Conservation (phyloP, 441 rosid species). For the Gossypium schwendimanii region DNA sequence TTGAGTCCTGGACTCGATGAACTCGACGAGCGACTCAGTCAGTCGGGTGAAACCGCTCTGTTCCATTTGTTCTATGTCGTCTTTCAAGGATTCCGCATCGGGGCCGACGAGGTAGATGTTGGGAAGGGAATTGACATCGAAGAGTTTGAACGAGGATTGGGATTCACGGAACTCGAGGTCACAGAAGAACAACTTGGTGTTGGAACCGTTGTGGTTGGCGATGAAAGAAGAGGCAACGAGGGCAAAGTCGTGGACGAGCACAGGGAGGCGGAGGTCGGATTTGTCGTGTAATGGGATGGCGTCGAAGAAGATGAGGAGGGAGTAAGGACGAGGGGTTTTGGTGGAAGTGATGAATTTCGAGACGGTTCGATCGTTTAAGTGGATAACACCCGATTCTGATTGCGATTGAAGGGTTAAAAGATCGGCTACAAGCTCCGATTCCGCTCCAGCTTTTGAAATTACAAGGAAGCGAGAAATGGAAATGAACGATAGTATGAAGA, state of each 20-base stretch:
- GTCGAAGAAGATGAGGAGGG: slow-evolving; percentile 79
- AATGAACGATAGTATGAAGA: slow-evolving; percentile 17
- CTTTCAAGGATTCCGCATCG: slow-evolving; percentile 39
- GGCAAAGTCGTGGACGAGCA: slow-evolving; percentile 59
- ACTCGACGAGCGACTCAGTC: slow-evolving; percentile 85
- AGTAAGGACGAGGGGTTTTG: slow-evolving; percentile 63
- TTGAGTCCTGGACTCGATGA: slow-evolving; percentile 51
- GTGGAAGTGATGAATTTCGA: slow-evolving; percentile 59
- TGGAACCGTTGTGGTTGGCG: slow-evolving; percentile 46
- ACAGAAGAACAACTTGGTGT: slow-evolving; percentile 71
- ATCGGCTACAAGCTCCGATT: slow-evolving; percentile 37
- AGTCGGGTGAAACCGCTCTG: slow-evolving; percentile 61
- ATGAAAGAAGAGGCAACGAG: slow-evolving; percentile 61
- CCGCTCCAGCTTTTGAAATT: slow-evolving; percentile 13
- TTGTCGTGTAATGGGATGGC: slow-evolving; percentile 74
- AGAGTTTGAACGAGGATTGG: slow-evolving; percentile 64
- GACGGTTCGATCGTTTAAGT: slow-evolving; percentile 55
- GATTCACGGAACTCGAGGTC: slow-evolving; percentile 73
- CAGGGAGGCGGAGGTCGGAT: slow-evolving; percentile 53
- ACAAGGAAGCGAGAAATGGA: slow-evolving; percentile 1
- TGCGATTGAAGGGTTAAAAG: slow-evolving; percentile 49
- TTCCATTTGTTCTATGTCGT: slow-evolving; percentile 71
- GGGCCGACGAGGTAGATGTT: slow-evolving; percentile 75
- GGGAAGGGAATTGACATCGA: slow-evolving; percentile 80
- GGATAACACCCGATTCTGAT: slow-evolving; percentile 64